Evolutionary conservation across 2,329 filamentous ascomycete species (phyloP), one percentile per base, ranked within the genome.

Genomic region (Pestalotiopsis sp.): DNA sequence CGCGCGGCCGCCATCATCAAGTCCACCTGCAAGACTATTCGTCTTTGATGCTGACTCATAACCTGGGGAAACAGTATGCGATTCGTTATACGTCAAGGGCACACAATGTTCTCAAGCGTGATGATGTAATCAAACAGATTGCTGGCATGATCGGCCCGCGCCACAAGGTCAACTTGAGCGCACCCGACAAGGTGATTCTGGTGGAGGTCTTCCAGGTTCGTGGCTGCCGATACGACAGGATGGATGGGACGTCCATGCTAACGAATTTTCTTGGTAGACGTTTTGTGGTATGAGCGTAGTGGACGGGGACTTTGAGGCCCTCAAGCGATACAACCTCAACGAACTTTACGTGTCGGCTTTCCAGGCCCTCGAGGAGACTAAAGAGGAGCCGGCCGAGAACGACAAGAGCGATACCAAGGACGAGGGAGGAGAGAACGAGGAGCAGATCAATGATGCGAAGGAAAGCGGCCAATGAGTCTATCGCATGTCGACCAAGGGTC

Each of bases 211-310:
- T 92, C 79, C 90, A 94, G 87, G 93, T 93, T 85, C 72, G 79
- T 69, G 49, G 52, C 39, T 57, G 31, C 20, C 4, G 6, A 39
- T 31, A 38, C 38, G 27, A 36, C 13, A 20, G 25, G 12, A 20
- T 52, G 20, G 20, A 4, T n/a, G 17, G 9, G 39, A 23, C 14
- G 49, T n/a, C n/a, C 14, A 56, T 45, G n/a, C 38, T 64, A n/a
- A 25, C 20, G 57, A n/a, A 75, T 76, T 66, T 70, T 66, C 58
- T n/a, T 14, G 45, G 70, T 73, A 95, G 92, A 90, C 89, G 67
- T 86, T 93, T 56, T 92, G 91, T 75, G 92, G 93, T 25, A 91
- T 96, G 83, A 93, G 92, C 71, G 92, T 96, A 41, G 91, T 96
- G 3, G 89, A 90, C 70, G 85, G 88, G 14, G 89, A 93, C 75